Percentiles rank a stretch among this genome's conserved stretches.
phyloP scores from a whole-genome alignment of 768 basidiomycete genomes.

The Boletus speciosus region DNA sequence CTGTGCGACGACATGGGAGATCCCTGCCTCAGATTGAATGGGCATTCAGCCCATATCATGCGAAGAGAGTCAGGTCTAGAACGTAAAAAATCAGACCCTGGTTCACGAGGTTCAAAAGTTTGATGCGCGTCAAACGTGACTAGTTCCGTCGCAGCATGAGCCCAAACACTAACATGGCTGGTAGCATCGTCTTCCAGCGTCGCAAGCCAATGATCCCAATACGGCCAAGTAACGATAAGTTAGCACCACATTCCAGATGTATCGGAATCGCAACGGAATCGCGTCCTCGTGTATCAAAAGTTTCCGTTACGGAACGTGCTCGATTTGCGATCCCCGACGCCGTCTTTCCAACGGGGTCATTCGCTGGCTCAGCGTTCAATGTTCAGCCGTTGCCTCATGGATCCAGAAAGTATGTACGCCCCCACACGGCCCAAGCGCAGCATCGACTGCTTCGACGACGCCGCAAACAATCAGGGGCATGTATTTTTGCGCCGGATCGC shows the following conservation, averaged over 20 bases:
- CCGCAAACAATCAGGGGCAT: background rate
- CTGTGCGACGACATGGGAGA: slow-evolving; percentile 10
- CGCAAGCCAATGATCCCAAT: slow-evolving; percentile 2
- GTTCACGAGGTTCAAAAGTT: background rate
- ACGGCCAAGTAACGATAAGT: background rate
- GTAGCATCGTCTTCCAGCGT: background rate
- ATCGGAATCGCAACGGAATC: background rate
- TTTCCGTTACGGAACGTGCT: slow-evolving; percentile 33
- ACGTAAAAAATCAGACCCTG: slow-evolving; percentile 13
- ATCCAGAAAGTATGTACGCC: background rate
- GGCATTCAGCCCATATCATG: slow-evolving; percentile 17
- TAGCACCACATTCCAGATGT: background rate
- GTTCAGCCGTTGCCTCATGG: slow-evolving; percentile 14
- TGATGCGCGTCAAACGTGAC: slow-evolving; percentile 18
- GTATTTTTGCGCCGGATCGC: background rate
- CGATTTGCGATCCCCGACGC: slow-evolving; percentile 31
- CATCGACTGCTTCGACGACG: background rate
- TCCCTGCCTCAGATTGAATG: slow-evolving; percentile 30
- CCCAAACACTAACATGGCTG: background rate
- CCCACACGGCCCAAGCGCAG: background rate
- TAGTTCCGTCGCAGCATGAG: slow-evolving; percentile 17
- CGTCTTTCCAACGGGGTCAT: slow-evolving; percentile 36
- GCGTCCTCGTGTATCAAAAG: too few species aligned
- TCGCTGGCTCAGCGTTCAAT: slow-evolving; percentile 8
- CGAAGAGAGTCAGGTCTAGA: background rate